phyloP scores from a whole-genome alignment of 2,329 filamentous ascomycete species.

The Phaeosphaeriaceae sp. region DNA sequence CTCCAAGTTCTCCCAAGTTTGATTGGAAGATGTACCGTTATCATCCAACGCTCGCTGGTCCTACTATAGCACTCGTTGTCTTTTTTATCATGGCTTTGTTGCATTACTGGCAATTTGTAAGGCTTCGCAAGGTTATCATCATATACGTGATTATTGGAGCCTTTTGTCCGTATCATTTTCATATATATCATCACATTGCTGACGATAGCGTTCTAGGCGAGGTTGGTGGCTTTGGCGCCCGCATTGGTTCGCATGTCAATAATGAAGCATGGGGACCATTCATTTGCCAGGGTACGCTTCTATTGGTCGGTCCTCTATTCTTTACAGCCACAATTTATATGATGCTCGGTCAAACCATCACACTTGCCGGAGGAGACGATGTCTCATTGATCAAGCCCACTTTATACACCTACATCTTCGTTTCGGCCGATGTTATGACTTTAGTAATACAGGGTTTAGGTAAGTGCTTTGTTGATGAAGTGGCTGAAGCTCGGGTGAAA shows the following conservation, averaged over 20 bases:
- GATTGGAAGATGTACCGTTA: conserved; percentile 47
- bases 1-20: conserved; percentile 24
- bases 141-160: conserved; percentile 38
- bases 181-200: neutral
- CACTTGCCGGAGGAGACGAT: conserved; percentile 30
- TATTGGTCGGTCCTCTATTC: conserved; percentile 54
- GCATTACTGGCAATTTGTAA: conserved; percentile 28
- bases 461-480: conserved; percentile 8
- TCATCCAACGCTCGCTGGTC: conserved; percentile 32
- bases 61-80: conserved; percentile 29
- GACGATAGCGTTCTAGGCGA: conserved; percentile 40
- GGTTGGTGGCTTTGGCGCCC: conserved; percentile 49
- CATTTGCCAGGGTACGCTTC: conserved; percentile 50
- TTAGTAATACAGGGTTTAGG: conserved; percentile 40
- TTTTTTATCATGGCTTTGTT: conserved; percentile 31
- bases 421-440: conserved; percentile 36
- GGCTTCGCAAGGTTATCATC: conserved; percentile 22
- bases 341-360: conserved; percentile 52
- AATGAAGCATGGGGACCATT: conserved; percentile 48
- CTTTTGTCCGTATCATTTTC: conserved; percentile 22
- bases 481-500: neutral
- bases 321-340: conserved; percentile 57
- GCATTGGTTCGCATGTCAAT: conserved; percentile 47
- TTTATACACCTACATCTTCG: conserved; percentile 41
- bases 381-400: conserved; percentile 32